phyloP scores from a whole-genome alignment of 208 protist genomes.

The Acanthamoeba royreba region DNA sequence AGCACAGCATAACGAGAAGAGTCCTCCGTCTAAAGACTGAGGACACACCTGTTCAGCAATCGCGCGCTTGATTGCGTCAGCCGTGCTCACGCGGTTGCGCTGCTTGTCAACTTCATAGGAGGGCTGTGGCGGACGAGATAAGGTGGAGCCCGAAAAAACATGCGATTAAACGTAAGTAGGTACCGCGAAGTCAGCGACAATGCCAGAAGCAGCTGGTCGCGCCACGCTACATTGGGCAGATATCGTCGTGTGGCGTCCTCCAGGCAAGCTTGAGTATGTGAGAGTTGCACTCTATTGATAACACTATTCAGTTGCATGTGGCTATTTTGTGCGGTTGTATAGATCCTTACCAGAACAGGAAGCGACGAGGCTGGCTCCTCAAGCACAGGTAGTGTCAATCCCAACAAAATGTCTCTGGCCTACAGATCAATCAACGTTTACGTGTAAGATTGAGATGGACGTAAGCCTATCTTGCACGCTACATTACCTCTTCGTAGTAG shows the following conservation, averaged over 20 bases:
- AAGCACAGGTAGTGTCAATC: neutral
- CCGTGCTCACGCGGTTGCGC: neutral
- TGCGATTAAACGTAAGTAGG: neutral
- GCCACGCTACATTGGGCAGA: neutral
- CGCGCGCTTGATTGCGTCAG: neutral
- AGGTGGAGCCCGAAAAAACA: neutral
- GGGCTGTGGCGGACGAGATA: neutral
- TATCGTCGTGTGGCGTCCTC: neutral
- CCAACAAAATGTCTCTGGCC: neutral
- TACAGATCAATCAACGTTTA: neutral
- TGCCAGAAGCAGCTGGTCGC: neutral
- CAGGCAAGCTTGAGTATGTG: neutral
- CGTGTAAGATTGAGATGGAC: neutral
- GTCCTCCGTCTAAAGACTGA: too few species aligned
- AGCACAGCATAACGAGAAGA: too few species aligned
- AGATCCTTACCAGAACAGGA: neutral
- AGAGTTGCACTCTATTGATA: neutral
- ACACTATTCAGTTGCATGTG: neutral
- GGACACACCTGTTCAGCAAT: neutral
- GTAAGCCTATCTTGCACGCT: neutral
- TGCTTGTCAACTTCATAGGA: constrained; percentile 13
- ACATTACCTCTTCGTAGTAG: neutral
- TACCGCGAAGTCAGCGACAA: neutral
- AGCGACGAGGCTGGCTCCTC: neutral
- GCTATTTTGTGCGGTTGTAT: neutral